phyloP scores from a whole-genome alignment of 139 green algal genomes.

The Chlorella sp. region DNA sequence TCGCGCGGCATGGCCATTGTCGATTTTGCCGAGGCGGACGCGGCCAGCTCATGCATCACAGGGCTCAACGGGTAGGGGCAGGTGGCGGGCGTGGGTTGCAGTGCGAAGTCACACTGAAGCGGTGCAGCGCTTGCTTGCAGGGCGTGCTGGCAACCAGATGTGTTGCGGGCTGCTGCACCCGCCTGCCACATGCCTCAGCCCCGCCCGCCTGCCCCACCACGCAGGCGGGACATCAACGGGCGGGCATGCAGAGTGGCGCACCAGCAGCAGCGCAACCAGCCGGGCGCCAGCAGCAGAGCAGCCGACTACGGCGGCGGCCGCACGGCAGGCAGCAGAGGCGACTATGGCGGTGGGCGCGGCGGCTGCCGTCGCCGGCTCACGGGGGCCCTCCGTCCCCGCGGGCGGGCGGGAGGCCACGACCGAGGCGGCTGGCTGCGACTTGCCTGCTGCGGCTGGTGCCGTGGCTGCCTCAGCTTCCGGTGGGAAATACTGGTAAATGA shows the following conservation, averaged over 20 bases:
- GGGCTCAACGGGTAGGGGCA: constrained; percentile 59
- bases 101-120: too few relatives aligned
- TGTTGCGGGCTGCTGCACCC: not conserved
- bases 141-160: not conserved
- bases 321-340: too few relatives aligned
- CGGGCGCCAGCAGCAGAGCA: not conserved
- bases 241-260: constrained; percentile 29
- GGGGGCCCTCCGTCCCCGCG: too few relatives aligned
- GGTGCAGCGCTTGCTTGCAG: not conserved
- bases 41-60: constrained; percentile 65
- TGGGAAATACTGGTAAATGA: not conserved
- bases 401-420: not conserved
- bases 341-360: too few relatives aligned
- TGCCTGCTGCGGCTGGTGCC: not conserved
- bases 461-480: not conserved
- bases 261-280: constrained; percentile 34
- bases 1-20: constrained; percentile 84
- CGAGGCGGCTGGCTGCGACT: not conserved
- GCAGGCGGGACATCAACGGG: constrained; percentile 41
- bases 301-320: too few relatives aligned
- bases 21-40: constrained; percentile 64
- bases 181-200: not conserved
- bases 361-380: not conserved
- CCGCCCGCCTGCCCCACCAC: not conserved
- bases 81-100: not conserved